A percentile compares a stretch with the other conserved stretches of the same genome.
Conservation (phyloP, 2,329 filamentous ascomycete genomes). For the Dothidotthia symphoricarpi region DNA sequence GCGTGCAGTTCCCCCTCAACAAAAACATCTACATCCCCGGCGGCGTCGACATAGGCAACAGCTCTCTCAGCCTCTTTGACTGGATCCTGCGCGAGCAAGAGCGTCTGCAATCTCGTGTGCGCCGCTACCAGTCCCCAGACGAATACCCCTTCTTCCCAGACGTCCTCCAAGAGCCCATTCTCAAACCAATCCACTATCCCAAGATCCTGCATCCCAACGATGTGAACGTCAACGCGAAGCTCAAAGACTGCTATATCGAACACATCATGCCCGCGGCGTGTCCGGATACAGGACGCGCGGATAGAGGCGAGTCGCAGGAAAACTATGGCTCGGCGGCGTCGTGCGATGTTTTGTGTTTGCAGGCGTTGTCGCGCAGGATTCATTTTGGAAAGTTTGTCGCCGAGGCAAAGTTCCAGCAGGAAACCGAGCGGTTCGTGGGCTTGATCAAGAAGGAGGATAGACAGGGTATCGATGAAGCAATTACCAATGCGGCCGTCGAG, state of each 20-base stretch:
- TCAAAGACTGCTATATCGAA: conserved; percentile 81
- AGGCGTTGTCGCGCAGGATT: conserved; percentile 84
- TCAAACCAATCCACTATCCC: conserved; percentile 87
- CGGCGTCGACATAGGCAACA: conserved; percentile 74
- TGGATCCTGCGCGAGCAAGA: conserved; percentile 93
- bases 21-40: conserved; percentile 79
- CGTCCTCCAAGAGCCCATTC: conserved; percentile 72
- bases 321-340: conserved; percentile 94
- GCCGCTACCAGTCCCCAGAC: conserved; percentile 92
- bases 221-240: conserved; percentile 84
- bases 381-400: conserved; percentile 99
- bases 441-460: conserved; percentile 81
- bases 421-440: conserved; percentile 74
- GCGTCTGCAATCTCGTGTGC: conserved; percentile 84
- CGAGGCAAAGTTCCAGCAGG: conserved; percentile 87
- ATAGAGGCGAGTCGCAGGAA: conserved; percentile 82
- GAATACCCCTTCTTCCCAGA: conserved; percentile 96
- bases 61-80: conserved; percentile 79
- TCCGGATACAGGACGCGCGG: conserved; percentile 69
- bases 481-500: conserved; percentile 87
- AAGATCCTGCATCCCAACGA: conserved; percentile 81
- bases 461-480: conserved; percentile 79
- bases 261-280: conserved; percentile 83
- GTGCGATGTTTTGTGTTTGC: conserved; percentile 84
- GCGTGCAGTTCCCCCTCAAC: conserved; percentile 95